phyloP scores from a whole-genome alignment of 352 stramenopile species.

The Pythium plurisporium region DNA sequence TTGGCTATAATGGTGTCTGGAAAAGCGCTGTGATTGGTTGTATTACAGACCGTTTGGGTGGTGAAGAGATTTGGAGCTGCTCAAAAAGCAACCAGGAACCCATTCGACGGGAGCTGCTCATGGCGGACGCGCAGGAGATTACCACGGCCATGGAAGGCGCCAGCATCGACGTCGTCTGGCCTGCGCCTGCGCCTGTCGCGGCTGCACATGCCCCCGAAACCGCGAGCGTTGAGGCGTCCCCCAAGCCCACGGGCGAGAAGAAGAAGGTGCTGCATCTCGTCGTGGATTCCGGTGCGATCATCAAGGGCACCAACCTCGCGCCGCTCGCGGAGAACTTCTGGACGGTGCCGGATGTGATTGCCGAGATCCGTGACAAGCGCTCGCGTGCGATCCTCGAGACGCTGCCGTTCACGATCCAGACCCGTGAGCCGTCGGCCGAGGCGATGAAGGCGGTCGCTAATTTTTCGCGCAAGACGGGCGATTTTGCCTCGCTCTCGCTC shows the following conservation, averaged over 20 bases:
- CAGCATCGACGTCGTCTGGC: not conserved
- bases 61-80: constrained; percentile 21
- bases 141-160: constrained; percentile 10
- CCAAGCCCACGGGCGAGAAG: constrained; percentile 10
- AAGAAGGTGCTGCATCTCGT: constrained; percentile 81
- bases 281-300: constrained; percentile 84
- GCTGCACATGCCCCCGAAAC: not conserved
- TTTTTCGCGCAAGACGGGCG: constrained; percentile 83
- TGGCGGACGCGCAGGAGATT: constrained; percentile 17
- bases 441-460: constrained; percentile 75
- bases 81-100: constrained; percentile 1
- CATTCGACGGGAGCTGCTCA: not conserved
- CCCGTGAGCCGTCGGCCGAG: constrained; percentile 73
- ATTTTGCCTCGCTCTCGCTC: constrained; percentile 82
- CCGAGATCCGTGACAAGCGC: constrained; percentile 81
- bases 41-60: constrained; percentile 23
- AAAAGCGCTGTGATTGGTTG: constrained; percentile 10
- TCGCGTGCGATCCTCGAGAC: constrained; percentile 62
- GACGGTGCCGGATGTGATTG: constrained; percentile 81
- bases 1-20: constrained; percentile 5
- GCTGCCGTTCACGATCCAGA: constrained; percentile 73
- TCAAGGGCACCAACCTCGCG: constrained; percentile 79
- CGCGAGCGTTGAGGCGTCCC: not conserved
- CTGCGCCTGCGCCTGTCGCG: not conserved
- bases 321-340: constrained; percentile 84